Conservation (phyloP, 768 basidiomycete genomes). For the Russula ochroleuca region DNA sequence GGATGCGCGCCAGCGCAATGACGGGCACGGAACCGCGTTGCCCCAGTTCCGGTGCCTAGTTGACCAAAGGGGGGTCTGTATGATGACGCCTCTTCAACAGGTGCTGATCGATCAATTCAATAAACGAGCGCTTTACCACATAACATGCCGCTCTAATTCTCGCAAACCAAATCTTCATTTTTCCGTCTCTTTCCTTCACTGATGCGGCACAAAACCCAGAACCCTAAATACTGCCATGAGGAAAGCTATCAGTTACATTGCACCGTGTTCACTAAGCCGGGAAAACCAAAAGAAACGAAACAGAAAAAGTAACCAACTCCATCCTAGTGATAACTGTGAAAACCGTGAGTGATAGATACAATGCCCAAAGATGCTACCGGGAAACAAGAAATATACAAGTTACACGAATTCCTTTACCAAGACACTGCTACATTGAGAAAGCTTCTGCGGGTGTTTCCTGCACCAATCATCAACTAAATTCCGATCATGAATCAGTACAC, state of each 20-base stretch:
- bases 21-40: neutral
- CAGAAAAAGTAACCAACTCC: neutral
- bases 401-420: slow-evolving; percentile 19
- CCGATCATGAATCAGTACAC: neutral
- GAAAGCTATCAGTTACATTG: slow-evolving; percentile 24
- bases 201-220: neutral
- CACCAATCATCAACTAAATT: neutral
- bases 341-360: slow-evolving; percentile 23
- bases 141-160: neutral
- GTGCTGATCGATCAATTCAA: slow-evolving; percentile 16
- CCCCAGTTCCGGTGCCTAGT: neutral
- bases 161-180: neutral
- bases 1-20: neutral
- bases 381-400: slow-evolving; percentile 14
- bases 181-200: neutral
- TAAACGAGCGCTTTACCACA: neutral
- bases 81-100: neutral
- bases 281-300: neutral
- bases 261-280: neutral
- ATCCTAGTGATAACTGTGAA: slow-evolving; percentile 11
- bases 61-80: neutral
- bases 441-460: slow-evolving; percentile 9
- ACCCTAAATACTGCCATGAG: slow-evolving; percentile 12
- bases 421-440: slow-evolving; percentile 14
- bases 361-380: slow-evolving; percentile 15